These are phyloP conservation scores for Diplodia intermedia DNA, from an alignment of 2,329 filamentous ascomycete species.

Conservation along the genomic window DNA sequence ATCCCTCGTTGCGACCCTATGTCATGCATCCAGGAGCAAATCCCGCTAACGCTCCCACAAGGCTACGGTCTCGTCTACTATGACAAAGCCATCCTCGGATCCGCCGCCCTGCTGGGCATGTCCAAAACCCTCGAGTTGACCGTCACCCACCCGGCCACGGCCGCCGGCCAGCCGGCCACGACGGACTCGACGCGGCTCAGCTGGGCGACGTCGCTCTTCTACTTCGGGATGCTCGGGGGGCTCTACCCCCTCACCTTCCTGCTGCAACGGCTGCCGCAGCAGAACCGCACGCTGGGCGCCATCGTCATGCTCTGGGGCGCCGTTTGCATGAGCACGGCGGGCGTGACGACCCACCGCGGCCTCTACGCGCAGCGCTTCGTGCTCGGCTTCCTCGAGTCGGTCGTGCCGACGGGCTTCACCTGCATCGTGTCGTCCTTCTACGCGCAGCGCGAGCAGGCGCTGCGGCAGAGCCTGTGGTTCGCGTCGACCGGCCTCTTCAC, in stretches of 20 bases:
- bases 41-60: slow-evolving; percentile 47
- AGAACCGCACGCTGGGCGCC: slow-evolving; percentile 68
- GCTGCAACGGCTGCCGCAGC: slow-evolving; percentile 68
- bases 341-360: slow-evolving; percentile 66
- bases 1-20: background rate
- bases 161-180: slow-evolving; percentile 48
- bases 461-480: slow-evolving; percentile 42
- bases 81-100: slow-evolving; percentile 77
- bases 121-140: slow-evolving; percentile 69
- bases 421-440: slow-evolving; percentile 56
- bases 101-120: slow-evolving; percentile 78
- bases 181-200: slow-evolving; percentile 71
- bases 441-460: slow-evolving; percentile 50
- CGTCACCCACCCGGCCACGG: slow-evolving; percentile 58
- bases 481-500: slow-evolving; percentile 40
- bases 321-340: slow-evolving; percentile 71
- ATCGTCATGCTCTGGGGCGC: slow-evolving; percentile 71
- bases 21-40: background rate
- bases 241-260: slow-evolving; percentile 76
- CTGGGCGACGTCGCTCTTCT: slow-evolving; percentile 81
- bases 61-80: slow-evolving; percentile 73
- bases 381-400: slow-evolving; percentile 62
- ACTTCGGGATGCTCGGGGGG: slow-evolving; percentile 79
- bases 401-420: slow-evolving; percentile 65
- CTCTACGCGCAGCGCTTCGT: slow-evolving; percentile 65